Conservation (phyloP, 495 filamentous ascomycete species). For the Penicillium bialowiezense region DNA sequence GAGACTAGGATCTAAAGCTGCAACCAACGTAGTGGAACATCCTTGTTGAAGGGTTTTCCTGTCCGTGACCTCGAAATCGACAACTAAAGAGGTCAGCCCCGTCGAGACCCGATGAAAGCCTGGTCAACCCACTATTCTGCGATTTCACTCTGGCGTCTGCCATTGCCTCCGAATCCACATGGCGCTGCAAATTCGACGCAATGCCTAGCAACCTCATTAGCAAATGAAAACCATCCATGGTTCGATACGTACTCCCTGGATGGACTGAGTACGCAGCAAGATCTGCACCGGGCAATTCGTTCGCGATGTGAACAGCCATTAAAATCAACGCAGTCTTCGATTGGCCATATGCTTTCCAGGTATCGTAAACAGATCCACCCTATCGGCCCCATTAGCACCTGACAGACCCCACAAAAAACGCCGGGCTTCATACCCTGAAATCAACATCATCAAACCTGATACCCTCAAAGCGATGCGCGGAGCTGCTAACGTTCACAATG, state of each 20-base stretch:
- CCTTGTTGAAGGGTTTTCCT: not conserved
- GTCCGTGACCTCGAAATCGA: not conserved
- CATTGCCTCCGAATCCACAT: not conserved
- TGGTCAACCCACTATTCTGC: not conserved
- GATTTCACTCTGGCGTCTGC: not conserved
- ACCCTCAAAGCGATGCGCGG: not conserved
- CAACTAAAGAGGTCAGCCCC: not conserved
- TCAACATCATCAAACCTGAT: not conserved
- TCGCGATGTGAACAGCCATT: not conserved
- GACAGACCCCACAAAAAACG: not conserved
- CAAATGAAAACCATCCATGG: not conserved
- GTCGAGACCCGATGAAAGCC: too few species aligned
- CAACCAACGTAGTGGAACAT: not conserved
- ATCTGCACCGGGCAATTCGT: not conserved
- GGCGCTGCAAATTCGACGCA: not conserved
- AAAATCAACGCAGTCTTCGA: not conserved
- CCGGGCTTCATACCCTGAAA: not conserved
- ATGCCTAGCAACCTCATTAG: not conserved
- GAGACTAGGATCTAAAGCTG: not conserved
- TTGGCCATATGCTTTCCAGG: slow-evolving; percentile 1
- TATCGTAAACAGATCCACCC: not conserved
- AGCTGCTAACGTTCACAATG: not conserved
- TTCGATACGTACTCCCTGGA: not conserved
- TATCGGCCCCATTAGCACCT: not conserved
- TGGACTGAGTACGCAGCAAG: not conserved